Base-by-base conservation (phyloP, 305 asterid genomes). In the Fraxinus ornus region DNA sequence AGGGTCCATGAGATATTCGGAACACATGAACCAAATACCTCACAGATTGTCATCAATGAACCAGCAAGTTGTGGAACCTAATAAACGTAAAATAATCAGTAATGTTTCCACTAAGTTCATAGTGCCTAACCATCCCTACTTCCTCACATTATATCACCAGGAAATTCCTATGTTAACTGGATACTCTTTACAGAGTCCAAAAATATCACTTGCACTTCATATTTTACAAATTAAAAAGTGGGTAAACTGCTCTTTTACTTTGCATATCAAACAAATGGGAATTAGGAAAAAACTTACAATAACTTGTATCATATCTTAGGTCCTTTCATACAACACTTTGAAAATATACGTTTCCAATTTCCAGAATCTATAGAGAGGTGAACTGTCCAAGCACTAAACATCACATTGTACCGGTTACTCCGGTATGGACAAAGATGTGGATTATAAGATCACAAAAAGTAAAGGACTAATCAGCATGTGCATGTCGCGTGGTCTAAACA, bases 21-120 rank as follows among this genome's bases (percentile, higher is more conserved):
- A 75, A 91, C 88, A 64, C 94, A 96, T 52, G 99, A 92, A 35
- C 99, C 99, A 77, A 94, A 94, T 24, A 91, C 97, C 84, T 96
- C 99, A 37, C 99, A 96, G 76, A 94, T 91, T 7, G 97, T 92
- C 99, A 96, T 96, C 78, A 93, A 80, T 60, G 98, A 92, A 78
- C 93, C 90, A 79, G 98, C 99, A 81, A 96, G 98, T 86, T 93
- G 97, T 35, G 99, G 99, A 80, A 96, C 99, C 99, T 96, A 91
- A 76, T 62, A 81, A 89, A 83, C 39, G 75, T 55, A 55, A 26
- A 30, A 33, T 35, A 33, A 33, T 32, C 4, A 72, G 49, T 33
- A 28, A 24, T 7, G 37, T 78, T 7, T 36, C 15, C 3, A 1
- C 37, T 55, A 68, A 83, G 57, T 8, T 83, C 22, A 28, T 71